A percentile compares a stretch with the other conserved stretches of the same genome.
Conservation (phyloP, 2,329 filamentous ascomycete genomes). For the Iodosphaeria phyllophila region DNA sequence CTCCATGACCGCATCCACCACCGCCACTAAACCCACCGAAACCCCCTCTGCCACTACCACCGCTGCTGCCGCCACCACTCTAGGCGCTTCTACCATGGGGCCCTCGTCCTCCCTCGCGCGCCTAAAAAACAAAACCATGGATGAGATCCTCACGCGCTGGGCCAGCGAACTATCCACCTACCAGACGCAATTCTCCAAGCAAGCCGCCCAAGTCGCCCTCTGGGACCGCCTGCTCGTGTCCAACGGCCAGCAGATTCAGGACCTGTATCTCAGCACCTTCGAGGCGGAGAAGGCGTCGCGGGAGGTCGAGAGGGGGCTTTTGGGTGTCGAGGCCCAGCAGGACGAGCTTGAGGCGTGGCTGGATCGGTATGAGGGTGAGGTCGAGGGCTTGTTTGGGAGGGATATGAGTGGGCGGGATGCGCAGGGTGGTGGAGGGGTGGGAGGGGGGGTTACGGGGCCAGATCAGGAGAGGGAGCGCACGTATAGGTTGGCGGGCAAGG, state of each 20-base stretch:
- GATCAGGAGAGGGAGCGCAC: conserved; percentile 93
- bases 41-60: conserved; percentile 9
- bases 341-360: conserved; percentile 77
- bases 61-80: conserved; percentile 12
- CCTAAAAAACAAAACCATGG: conserved; percentile 96
- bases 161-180: conserved; percentile 89
- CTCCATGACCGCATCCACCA: conserved; percentile 12
- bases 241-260: conserved; percentile 88
- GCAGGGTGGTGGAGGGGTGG: too few species aligned
- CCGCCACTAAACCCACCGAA: conserved; percentile 14
- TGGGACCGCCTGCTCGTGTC: conserved; percentile 91
- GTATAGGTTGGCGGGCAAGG: conserved; percentile 87
- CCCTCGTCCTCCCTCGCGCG: conserved; percentile 73
- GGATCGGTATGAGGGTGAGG: conserved; percentile 78
- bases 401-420: conserved; percentile 62
- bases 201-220: conserved; percentile 67
- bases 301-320: conserved; percentile 84
- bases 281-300: conserved; percentile 85
- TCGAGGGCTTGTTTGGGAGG: conserved; percentile 72
- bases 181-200: conserved; percentile 86
- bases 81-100: conserved; percentile 61
- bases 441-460: conserved; percentile 69
- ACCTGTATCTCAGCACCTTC: conserved; percentile 77
- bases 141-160: conserved; percentile 96
- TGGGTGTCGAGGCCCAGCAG: conserved; percentile 80